A percentile compares a stretch with the other conserved stretches of the same genome.
These are phyloP conservation scores for Dissophora ornata DNA, from an alignment of 192 early-diverging fungal species.

Conservation along the genomic window DNA sequence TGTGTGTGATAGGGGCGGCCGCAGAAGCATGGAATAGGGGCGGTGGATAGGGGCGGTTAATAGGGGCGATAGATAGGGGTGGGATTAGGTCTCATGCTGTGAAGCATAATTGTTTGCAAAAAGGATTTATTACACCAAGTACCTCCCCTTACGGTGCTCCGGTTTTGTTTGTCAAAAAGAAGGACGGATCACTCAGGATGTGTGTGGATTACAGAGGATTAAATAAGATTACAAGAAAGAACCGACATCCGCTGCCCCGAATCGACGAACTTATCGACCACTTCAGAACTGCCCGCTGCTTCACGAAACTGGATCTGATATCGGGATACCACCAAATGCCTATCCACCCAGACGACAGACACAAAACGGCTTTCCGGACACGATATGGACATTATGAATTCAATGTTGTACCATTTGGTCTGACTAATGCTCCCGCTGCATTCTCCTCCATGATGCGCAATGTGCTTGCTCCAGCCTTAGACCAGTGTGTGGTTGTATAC, in stretches of 20 bases:
- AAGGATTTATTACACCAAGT: slow-evolving; percentile 45
- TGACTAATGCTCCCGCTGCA: too few relatives aligned
- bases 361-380: slow-evolving; percentile 36
- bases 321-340: slow-evolving; percentile 58
- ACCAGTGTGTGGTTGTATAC: too few relatives aligned
- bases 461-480: too few relatives aligned
- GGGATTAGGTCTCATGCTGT: too few relatives aligned
- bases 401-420: slow-evolving; percentile 66
- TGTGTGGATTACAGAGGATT: slow-evolving; percentile 60
- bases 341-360: slow-evolving; percentile 30
- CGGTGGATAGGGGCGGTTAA: too few relatives aligned
- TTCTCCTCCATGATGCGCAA: too few relatives aligned
- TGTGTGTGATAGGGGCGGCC: too few relatives aligned
- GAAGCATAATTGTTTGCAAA: too few relatives aligned
- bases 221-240: slow-evolving; percentile 58
- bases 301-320: slow-evolving; percentile 60
- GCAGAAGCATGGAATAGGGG: too few relatives aligned
- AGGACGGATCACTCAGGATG: slow-evolving; percentile 47
- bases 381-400: slow-evolving; percentile 59
- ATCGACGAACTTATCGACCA: slow-evolving; percentile 60
- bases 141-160: slow-evolving; percentile 52
- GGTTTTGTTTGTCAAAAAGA: slow-evolving; percentile 57
- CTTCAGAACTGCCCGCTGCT: slow-evolving; percentile 33
- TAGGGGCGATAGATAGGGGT: too few relatives aligned
- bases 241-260: background rate